Evolutionary conservation across 345 rosid species (phyloP).

Genomic region (Salix purpurea): DNA sequence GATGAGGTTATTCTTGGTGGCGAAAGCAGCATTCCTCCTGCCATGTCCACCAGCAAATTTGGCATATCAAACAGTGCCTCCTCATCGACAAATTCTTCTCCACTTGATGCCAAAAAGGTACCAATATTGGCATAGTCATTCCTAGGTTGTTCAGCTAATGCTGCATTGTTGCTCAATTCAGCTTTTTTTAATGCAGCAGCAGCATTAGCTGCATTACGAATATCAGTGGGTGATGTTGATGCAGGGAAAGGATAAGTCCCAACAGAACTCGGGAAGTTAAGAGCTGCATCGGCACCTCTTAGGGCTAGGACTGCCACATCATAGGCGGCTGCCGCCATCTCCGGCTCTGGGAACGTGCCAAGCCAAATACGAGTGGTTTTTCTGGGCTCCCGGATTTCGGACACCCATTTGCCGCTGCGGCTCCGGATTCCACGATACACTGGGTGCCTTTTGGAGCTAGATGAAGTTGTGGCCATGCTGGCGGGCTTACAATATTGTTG

Average conservation of each 20-base stretch:
- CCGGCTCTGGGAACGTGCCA: conserved; percentile 71
- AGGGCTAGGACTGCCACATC: conserved; percentile 86
- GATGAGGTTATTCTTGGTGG: conserved; percentile 65
- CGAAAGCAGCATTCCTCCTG: conserved; percentile 80
- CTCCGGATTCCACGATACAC: conserved; percentile 62
- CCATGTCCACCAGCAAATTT: conserved; percentile 78
- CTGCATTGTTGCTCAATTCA: conserved; percentile 15
- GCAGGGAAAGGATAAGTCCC: conserved; percentile 55
- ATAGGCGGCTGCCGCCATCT: conserved; percentile 89
- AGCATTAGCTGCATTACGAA: conserved; percentile 53
- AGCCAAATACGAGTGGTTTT: conserved; percentile 91
- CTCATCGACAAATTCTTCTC: conserved; percentile 57
- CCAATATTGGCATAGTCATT: neutral
- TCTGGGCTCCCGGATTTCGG: conserved; percentile 85
- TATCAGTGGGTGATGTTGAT: conserved; percentile 53
- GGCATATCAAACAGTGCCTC: conserved; percentile 81
- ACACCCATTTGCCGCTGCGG: conserved; percentile 87
- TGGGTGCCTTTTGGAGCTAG: conserved; percentile 43
- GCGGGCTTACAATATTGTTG: conserved; percentile 5
- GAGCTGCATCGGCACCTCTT: conserved; percentile 55
- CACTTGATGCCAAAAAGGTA: neutral
- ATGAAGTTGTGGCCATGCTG: conserved; percentile 2
- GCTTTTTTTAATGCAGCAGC: conserved; percentile 51
- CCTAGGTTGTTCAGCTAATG: neutral
- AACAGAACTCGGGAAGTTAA: conserved; percentile 61